Conservation (phyloP, 2,329 filamentous ascomycete genomes). For the Biscogniauxia marginata region DNA sequence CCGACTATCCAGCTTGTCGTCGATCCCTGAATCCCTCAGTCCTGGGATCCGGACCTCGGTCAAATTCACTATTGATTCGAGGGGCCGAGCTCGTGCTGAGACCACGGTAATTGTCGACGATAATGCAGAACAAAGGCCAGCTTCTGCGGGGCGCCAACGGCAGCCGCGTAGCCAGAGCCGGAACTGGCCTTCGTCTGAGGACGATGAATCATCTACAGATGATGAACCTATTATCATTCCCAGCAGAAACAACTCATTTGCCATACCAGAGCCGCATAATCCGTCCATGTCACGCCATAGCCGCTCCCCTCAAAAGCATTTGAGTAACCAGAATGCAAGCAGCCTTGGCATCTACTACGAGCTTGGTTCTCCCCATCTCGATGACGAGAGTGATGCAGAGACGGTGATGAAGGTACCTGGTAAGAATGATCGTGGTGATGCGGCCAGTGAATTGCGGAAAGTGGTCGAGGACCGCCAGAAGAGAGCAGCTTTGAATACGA, state of each 20-base stretch:
- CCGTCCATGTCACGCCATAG: slow-evolving; percentile 45
- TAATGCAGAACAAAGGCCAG: slow-evolving; percentile 25
- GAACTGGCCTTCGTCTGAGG: slow-evolving; percentile 47
- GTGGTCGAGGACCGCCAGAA: slow-evolving; percentile 53
- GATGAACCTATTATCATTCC: slow-evolving; percentile 66
- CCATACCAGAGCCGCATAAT: slow-evolving; percentile 52
- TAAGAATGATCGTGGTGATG: slow-evolving; percentile 47
- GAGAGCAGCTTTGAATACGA: slow-evolving; percentile 34
- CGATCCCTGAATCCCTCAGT: slow-evolving; percentile 55
- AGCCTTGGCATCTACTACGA: slow-evolving; percentile 40
- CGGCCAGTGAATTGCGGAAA: slow-evolving; percentile 59
- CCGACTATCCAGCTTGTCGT: slow-evolving; percentile 51
- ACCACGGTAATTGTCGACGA: slow-evolving; percentile 43
- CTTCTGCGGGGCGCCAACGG: slow-evolving; percentile 18
- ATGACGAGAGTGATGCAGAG: slow-evolving; percentile 58
- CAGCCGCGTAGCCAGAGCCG: slow-evolving; percentile 20
- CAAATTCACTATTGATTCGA: slow-evolving; percentile 63
- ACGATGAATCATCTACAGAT: slow-evolving; percentile 58
- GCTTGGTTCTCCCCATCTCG: slow-evolving; percentile 32
- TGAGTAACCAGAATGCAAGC: slow-evolving; percentile 50
- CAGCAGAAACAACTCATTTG: slow-evolving; percentile 59
- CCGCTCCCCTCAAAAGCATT: slow-evolving; percentile 45
- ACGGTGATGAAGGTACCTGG: slow-evolving; percentile 51
- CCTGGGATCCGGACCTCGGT: slow-evolving; percentile 54
- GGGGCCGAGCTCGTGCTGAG: slow-evolving; percentile 57